Base-by-base conservation (phyloP, 495 filamentous ascomycete genomes). In the Penicillium steckii region DNA sequence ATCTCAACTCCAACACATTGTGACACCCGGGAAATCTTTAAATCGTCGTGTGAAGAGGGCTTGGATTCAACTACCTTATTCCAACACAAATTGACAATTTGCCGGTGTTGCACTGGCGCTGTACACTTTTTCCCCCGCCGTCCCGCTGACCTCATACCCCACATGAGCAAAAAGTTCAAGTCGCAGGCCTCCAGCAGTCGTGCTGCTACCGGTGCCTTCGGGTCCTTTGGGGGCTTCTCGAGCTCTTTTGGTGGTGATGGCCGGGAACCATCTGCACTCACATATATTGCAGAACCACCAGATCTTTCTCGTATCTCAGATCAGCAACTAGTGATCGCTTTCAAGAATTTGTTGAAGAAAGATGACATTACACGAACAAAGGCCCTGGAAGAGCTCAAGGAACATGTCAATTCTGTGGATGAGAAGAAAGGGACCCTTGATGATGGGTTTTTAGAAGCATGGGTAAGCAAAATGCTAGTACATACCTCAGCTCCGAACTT, bases 321-420 rank as follows among this genome's bases (percentile, higher is more conserved):
- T 44, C 76, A 90, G 24, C 88, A 91, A 60, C 74, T 94, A 42
- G 82, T 90, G 12, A 91, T 99, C 8, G 80, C 86, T 18, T 92
- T 96, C 76, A 95, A 97, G 66, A 95, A 92, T 59, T 76, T 96
- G 13, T 79, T 84, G 41, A 99, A 97, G 73, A 95, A 91, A 68
- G 92, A 96, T 73, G 86, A 86, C 50, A 93, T 83, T 12, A 99
- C 95, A 23, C 93, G 95, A 59, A 78, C 86, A n/a, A 96, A 95
- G 65, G 94, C 91, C 0, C 66, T 99, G 44, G 93, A 97, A 48
- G 93, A 96, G 35, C 66, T 99, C 26, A 80, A 86, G 40, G 64
- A 79, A 32, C 80, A 86, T 60, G 72, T 90, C n/a, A 49, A 75
- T 56, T 66, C 70, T 46, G 49, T 76, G 41, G 61, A 75, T 46